phyloP scores from a whole-genome alignment of 2,329 filamentous ascomycete species.

The Coleophoma eucalyptorum region DNA sequence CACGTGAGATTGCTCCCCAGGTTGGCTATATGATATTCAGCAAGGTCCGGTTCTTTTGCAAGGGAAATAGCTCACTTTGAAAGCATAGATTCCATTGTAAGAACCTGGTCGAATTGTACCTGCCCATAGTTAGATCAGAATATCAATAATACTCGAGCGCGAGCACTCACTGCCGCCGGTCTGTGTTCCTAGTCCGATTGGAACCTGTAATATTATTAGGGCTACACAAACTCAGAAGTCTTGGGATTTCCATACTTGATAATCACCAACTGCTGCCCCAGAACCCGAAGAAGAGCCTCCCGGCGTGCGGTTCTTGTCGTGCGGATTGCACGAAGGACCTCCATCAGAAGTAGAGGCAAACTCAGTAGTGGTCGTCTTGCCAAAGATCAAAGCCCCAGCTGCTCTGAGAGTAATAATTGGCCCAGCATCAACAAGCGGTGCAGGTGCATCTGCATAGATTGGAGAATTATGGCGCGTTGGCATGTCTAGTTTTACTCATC shows the following conservation, averaged over 20 bases:
- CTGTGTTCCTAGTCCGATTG: slow-evolving; percentile 62
- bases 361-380: slow-evolving; percentile 60
- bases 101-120: slow-evolving; percentile 58
- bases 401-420: slow-evolving; percentile 47
- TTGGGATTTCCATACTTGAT: slow-evolving; percentile 39
- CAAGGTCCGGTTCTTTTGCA: background rate
- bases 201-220: slow-evolving; percentile 11
- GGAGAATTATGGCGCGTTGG: slow-evolving; percentile 52
- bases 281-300: slow-evolving; percentile 67
- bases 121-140: too few relatives aligned
- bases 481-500: slow-evolving; percentile 38
- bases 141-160: too few relatives aligned
- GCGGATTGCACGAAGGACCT: slow-evolving; percentile 53
- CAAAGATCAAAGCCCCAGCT: slow-evolving; percentile 54
- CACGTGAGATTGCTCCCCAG: slow-evolving; percentile 57
- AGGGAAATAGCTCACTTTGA: slow-evolving; percentile 39
- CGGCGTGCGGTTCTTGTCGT: slow-evolving; percentile 48
- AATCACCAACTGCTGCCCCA: slow-evolving; percentile 61
- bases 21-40: slow-evolving; percentile 39
- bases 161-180: slow-evolving; percentile 48
- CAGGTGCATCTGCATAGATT: slow-evolving; percentile 42
- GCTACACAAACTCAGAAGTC: background rate
- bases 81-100: slow-evolving; percentile 60
- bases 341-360: slow-evolving; percentile 55
- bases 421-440: slow-evolving; percentile 46